Evolutionary conservation across 116 monocot species (phyloP).

Genomic region (Thalassia testudinum): DNA sequence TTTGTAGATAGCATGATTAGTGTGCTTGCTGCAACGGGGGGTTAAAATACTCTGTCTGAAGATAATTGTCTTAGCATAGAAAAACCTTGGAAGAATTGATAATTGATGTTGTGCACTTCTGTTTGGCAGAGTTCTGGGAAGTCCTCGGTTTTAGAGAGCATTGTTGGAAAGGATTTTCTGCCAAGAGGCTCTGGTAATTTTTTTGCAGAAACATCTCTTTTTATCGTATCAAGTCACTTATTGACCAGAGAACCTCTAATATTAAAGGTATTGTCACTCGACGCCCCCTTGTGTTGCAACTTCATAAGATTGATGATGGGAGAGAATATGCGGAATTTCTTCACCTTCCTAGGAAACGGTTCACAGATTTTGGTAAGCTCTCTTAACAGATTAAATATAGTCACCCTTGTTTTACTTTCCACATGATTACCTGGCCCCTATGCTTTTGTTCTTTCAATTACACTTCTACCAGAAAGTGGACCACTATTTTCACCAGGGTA

Average conservation of each 20-base stretch:
- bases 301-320: constrained; percentile 44
- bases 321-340: constrained; percentile 63
- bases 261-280: constrained; percentile 42
- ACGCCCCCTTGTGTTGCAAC: constrained; percentile 53
- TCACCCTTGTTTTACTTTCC: too few relatives aligned
- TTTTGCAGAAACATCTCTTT: neutral
- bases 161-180: constrained; percentile 91
- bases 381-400: constrained; percentile 1
- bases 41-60: too few relatives aligned
- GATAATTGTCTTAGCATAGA: too few relatives aligned
- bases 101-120: too few relatives aligned
- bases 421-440: neutral
- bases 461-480: too few relatives aligned
- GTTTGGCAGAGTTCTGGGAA: constrained; percentile 79
- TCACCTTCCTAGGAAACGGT: constrained; percentile 35
- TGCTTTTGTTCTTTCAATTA: neutral
- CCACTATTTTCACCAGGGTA: too few relatives aligned
- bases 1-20: too few relatives aligned
- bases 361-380: constrained; percentile 44
- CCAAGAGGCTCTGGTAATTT: constrained; percentile 45
- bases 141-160: constrained; percentile 85
- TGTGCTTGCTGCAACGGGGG: too few relatives aligned
- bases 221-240: neutral
- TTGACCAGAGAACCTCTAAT: too few relatives aligned
- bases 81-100: too few relatives aligned